Percentiles rank a stretch among this genome's conserved stretches.
Evolutionary conservation across 768 basidiomycete species (phyloP).

Genomic region (Trichaptum fuscoviolaceum): DNA sequence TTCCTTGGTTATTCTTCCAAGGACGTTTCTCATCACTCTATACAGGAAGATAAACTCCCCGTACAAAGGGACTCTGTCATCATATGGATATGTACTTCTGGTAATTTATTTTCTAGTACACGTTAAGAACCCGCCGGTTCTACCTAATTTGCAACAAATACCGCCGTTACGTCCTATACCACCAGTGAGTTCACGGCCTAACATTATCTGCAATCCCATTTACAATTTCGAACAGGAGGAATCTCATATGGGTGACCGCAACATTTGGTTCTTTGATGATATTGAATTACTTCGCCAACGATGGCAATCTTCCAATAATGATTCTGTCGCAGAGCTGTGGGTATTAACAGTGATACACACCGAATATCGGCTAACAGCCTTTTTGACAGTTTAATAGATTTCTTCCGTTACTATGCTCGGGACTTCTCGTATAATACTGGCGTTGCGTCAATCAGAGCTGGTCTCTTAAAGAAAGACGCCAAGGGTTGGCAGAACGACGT

Average conservation of each 20-base stretch:
- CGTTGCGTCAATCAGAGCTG: conserved; percentile 87
- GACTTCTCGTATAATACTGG: conserved; percentile 90
- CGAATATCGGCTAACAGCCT: conserved; percentile 7
- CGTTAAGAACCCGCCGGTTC: conserved; percentile 93
- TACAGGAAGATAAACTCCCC: conserved; percentile 95
- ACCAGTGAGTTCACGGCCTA: conserved; percentile 40
- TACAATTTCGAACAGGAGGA: conserved; percentile 51
- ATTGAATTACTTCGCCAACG: conserved; percentile 85
- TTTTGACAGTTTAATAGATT: conserved; percentile 78
- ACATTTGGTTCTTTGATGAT: conserved; percentile 98
- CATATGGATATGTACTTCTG: conserved; percentile 96
- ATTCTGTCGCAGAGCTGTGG: conserved; percentile 89
- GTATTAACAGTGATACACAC: conserved; percentile 24
- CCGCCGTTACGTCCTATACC: conserved; percentile 85
- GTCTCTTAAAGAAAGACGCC: conserved; percentile 80
- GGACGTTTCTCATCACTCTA: conserved; percentile 6
- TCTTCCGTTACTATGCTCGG: conserved; percentile 93
- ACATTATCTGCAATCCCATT: conserved; percentile 12
- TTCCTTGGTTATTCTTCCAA: conserved; percentile 7
- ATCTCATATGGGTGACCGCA: conserved; percentile 72
- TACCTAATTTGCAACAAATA: conserved; percentile 95
- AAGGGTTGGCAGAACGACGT: conserved; percentile 97
- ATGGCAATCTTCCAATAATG: conserved; percentile 92
- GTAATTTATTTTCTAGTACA: conserved; percentile 98
- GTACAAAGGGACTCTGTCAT: conserved; percentile 93